Conservation (phyloP, 306 rosid genomes). For the Herpetospermum pedunculosum region DNA sequence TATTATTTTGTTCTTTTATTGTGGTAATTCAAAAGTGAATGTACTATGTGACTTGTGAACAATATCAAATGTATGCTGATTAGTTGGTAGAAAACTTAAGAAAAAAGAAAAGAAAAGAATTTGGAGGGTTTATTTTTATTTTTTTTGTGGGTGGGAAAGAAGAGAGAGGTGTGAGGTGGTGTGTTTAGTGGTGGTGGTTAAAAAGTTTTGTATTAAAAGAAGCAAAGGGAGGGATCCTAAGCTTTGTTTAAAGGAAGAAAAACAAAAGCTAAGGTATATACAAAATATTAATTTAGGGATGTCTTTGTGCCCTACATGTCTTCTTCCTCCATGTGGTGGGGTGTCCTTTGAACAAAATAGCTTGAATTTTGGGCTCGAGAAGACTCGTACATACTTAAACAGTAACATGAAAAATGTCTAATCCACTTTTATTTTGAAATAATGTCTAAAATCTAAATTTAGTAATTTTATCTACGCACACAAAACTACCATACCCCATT, state of each 20-base stretch:
- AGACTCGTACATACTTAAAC: too few relatives aligned
- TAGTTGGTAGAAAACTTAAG: not conserved
- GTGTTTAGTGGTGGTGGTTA: slow-evolving; percentile 1
- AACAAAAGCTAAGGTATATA: slow-evolving; percentile 8
- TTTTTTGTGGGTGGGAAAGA: not conserved
- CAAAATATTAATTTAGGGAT: slow-evolving; percentile 12
- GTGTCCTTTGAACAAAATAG: not conserved
- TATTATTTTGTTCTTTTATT: not conserved
- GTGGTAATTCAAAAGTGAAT: not conserved
- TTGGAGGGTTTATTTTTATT: not conserved
- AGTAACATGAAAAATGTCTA: too few relatives aligned
- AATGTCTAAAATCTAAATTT: too few relatives aligned
- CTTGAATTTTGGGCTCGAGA: not conserved
- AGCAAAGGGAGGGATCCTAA: slow-evolving; percentile 31
- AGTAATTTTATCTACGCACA: too few relatives aligned
- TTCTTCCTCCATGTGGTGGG: slow-evolving; percentile 2
- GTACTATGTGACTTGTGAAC: not conserved
- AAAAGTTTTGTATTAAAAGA: slow-evolving; percentile 15
- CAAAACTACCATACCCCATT: too few relatives aligned
- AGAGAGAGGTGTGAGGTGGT: not conserved
- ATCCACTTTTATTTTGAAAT: too few relatives aligned
- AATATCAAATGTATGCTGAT: not conserved
- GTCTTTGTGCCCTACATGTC: slow-evolving; percentile 11
- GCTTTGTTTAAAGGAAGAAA: slow-evolving; percentile 20
- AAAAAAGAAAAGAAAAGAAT: not conserved